Evolutionary conservation across 2,329 filamentous ascomycete species (phyloP).

Genomic region (Pseudocercospora eumusae): DNA sequence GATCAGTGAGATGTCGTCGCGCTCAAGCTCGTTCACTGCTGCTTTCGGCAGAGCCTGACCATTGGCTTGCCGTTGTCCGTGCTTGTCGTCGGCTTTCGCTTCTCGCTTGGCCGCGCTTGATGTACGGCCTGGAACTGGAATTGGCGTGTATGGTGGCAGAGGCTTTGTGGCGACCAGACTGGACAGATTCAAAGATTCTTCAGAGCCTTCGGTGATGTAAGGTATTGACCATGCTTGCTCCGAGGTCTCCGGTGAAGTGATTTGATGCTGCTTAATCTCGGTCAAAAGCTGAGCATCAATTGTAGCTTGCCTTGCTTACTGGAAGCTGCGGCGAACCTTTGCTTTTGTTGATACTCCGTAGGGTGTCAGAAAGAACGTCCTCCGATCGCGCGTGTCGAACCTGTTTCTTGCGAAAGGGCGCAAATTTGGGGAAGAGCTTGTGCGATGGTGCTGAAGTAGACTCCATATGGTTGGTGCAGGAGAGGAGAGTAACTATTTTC

Average conservation of each 20-base stretch:
- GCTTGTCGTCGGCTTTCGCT: neutral
- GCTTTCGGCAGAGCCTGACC: neutral
- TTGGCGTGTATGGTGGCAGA: constrained; percentile 24
- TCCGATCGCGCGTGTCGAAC: constrained; percentile 12
- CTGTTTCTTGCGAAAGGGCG: constrained; percentile 15
- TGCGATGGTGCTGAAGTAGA: constrained; percentile 7
- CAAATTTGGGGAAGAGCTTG: constrained; percentile 17
- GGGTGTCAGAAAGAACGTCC: constrained; percentile 1
- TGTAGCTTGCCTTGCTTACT: neutral
- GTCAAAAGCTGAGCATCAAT: neutral
- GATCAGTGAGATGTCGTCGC: constrained; percentile 1
- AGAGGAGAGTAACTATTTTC: neutral
- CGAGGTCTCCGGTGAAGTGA: neutral
- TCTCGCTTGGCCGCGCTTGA: constrained; percentile 14
- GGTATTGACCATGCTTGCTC: constrained; percentile 7
- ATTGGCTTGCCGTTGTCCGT: neutral
- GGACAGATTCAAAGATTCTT: constrained; percentile 2
- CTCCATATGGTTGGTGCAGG: neutral
- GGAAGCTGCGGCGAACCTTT: neutral
- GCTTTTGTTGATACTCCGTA: constrained; percentile 1
- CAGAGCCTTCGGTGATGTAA: neutral
- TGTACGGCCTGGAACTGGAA: constrained; percentile 22
- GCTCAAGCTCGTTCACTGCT: neutral
- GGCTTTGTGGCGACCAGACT: neutral
- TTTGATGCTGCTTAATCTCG: constrained; percentile 1